phyloP scores from a whole-genome alignment of 163 green algal species.

The Chlamydomonas reinhardtii region DNA sequence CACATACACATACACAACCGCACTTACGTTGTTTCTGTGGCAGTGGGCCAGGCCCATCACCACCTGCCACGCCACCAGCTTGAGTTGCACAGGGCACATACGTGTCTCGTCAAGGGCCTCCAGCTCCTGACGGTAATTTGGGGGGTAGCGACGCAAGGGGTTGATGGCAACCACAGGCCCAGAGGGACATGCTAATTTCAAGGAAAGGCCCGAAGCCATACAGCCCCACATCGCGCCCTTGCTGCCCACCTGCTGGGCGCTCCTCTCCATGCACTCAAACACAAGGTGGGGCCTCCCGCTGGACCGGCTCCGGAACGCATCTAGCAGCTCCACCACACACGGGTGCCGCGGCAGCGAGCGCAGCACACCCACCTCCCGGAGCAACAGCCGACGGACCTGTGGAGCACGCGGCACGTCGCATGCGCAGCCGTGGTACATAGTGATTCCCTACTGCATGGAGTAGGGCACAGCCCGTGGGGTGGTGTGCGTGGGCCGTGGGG shows the following conservation, averaged over 20 bases:
- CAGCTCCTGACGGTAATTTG: neutral
- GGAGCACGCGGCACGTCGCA: too few species aligned
- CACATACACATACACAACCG: neutral
- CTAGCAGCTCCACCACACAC: neutral
- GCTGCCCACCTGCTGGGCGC: neutral
- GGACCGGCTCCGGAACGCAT: neutral
- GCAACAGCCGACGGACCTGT: neutral
- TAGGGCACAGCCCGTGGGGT: too few species aligned
- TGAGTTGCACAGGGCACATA: neutral
- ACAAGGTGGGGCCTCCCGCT: neutral
- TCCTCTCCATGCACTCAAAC: slow-evolving; percentile 1
- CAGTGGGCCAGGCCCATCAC: neutral
- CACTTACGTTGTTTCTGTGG: neutral
- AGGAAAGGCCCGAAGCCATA: too few species aligned
- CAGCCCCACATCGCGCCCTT: too few species aligned
- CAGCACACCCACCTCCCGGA: neutral
- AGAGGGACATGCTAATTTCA: too few species aligned
- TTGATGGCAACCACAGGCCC: too few species aligned
- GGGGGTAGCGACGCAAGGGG: neutral
- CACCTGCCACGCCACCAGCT: neutral
- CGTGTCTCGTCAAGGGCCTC: neutral
- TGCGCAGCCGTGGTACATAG: too few species aligned
- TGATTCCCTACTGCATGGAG: too few species aligned
- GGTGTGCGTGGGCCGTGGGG: too few species aligned
- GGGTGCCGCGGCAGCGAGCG: neutral